Evolutionary conservation across 495 filamentous ascomycete species (phyloP).

Genomic region (Jackrogersella multiformis): DNA sequence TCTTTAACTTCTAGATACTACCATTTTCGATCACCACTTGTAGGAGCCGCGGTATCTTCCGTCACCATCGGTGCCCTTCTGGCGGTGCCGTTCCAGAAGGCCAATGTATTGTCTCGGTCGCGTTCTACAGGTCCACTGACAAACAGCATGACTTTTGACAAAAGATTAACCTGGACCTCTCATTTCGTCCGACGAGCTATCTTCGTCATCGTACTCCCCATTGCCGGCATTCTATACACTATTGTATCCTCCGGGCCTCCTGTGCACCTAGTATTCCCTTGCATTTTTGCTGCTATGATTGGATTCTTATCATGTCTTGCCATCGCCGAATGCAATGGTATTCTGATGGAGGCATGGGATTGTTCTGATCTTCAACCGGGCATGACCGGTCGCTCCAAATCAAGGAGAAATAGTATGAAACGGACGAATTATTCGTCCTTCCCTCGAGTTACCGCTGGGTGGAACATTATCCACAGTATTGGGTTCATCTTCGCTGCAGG

Average conservation of each 20-base stretch:
- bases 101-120: constrained; percentile 69
- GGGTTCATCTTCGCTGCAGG: constrained; percentile 72
- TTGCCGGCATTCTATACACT: constrained; percentile 71
- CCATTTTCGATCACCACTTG: constrained; percentile 65
- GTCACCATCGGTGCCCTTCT: constrained; percentile 72
- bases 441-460: constrained; percentile 74
- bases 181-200: constrained; percentile 73
- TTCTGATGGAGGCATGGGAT: constrained; percentile 85
- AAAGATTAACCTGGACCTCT: constrained; percentile 68
- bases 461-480: constrained; percentile 72
- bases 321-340: constrained; percentile 76
- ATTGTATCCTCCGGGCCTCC: constrained; percentile 67
- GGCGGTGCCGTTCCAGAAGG: constrained; percentile 76
- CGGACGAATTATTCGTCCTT: constrained; percentile 73
- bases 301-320: constrained; percentile 75
- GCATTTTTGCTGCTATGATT: constrained; percentile 71
- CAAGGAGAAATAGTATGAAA: constrained; percentile 51
- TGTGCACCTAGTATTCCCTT: constrained; percentile 67
- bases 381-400: constrained; percentile 64
- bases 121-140: constrained; percentile 63
- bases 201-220: constrained; percentile 70
- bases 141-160: constrained; percentile 68
- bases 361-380: constrained; percentile 73
- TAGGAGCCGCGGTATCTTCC: constrained; percentile 69
- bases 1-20: constrained; percentile 72